Percentiles rank a stretch among this genome's conserved stretches.
These are phyloP conservation scores for Laguncularia racemosa DNA, from an alignment of 345 rosid genomes.

Conservation along the genomic window DNA sequence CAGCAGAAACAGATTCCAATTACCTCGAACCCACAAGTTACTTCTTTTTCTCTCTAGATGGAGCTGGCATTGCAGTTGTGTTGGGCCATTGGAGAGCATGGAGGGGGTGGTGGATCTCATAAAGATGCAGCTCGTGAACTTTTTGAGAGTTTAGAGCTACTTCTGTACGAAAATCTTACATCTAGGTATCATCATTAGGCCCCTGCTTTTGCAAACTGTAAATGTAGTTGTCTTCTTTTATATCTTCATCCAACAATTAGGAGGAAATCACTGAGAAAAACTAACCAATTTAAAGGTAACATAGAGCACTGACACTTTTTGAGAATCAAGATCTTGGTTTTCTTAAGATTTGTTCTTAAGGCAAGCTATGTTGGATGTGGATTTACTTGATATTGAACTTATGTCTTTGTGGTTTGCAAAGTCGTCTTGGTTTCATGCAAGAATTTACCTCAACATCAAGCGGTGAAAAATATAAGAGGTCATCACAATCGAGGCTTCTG, in stretches of 20 bases:
- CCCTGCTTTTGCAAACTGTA: too few species aligned
- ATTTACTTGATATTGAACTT: constrained; percentile 3
- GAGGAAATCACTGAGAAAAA: neutral
- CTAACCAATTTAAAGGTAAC: too few species aligned
- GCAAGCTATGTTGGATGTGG: neutral
- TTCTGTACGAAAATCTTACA: constrained; percentile 85
- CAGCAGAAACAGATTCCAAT: neutral
- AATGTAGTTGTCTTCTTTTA: neutral
- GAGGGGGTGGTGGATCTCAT: constrained; percentile 82
- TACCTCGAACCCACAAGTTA: constrained; percentile 3
- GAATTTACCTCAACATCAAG: constrained; percentile 38
- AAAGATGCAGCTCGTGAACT: constrained; percentile 96
- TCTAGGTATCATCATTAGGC: constrained; percentile 43
- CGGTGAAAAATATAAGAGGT: constrained; percentile 34
- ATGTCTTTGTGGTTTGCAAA: constrained; percentile 18
- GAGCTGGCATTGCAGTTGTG: constrained; percentile 90
- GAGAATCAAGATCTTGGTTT: too few species aligned
- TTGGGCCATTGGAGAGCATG: constrained; percentile 98
- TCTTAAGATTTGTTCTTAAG: neutral
- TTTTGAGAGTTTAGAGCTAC: constrained; percentile 88
- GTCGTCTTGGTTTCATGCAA: constrained; percentile 71
- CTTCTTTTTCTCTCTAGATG: constrained; percentile 28
- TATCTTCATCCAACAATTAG: neutral
- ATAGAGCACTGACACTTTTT: too few species aligned
- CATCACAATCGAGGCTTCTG: constrained; percentile 79